Evolutionary conservation across 2,329 filamentous ascomycete species (phyloP).

Genomic region (Colletotrichum viniferum): DNA sequence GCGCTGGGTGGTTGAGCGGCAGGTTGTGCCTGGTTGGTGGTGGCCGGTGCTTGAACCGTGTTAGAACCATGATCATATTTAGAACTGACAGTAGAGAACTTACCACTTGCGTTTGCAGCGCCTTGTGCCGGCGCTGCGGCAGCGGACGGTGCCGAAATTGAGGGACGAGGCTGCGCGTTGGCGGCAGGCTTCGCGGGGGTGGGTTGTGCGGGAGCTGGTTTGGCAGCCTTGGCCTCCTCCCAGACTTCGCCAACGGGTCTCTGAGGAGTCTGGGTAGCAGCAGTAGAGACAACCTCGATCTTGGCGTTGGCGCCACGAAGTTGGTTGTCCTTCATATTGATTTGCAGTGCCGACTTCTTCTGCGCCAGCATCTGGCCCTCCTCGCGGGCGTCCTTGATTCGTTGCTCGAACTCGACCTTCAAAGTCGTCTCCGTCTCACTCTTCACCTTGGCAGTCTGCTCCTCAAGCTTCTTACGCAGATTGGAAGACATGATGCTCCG

Average conservation of each 20-base stretch:
- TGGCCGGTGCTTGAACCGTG: not conserved
- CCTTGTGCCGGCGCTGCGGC: slow-evolving; percentile 17
- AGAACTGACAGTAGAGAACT: slow-evolving; percentile 17
- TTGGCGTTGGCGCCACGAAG: slow-evolving; percentile 70
- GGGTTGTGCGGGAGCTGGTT: slow-evolving; percentile 24
- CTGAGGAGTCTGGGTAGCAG: slow-evolving; percentile 84
- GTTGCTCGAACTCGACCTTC: slow-evolving; percentile 56
- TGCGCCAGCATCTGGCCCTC: slow-evolving; percentile 74
- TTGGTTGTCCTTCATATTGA: slow-evolving; percentile 81
- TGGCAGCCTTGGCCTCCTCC: slow-evolving; percentile 71
- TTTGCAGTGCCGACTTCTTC: slow-evolving; percentile 75
- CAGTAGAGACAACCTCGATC: slow-evolving; percentile 78
- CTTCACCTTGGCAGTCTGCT: slow-evolving; percentile 65
- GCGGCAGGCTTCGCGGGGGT: slow-evolving; percentile 19
- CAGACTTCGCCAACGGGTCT: slow-evolving; percentile 86
- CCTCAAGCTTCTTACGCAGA: slow-evolving; percentile 72
- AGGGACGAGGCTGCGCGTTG: slow-evolving; percentile 13
- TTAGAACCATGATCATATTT: not conserved
- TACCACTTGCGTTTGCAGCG: slow-evolving; percentile 18
- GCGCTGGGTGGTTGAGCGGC: not conserved
- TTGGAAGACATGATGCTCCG: slow-evolving; percentile 64
- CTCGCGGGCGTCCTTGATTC: slow-evolving; percentile 58
- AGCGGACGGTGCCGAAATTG: not conserved
- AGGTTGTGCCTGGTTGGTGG: not conserved
- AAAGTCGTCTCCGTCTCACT: slow-evolving; percentile 54